Conservation (phyloP, 2,329 filamentous ascomycete genomes). For the Aspergillus awamori region DNA sequence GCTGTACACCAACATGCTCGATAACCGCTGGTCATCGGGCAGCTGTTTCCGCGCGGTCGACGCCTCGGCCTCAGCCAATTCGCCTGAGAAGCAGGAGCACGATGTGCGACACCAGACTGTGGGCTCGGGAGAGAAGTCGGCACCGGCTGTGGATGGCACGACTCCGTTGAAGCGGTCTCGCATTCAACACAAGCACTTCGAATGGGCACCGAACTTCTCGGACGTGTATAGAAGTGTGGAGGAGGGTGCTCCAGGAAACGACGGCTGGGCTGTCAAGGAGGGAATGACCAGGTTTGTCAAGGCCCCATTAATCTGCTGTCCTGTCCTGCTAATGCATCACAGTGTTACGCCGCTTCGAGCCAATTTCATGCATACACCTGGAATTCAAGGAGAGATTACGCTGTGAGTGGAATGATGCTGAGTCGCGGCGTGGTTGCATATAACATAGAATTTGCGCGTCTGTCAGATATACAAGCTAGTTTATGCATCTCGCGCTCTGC, state of each 20-base stretch:
- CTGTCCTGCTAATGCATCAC: constrained; percentile 16
- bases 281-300: constrained; percentile 73
- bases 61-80: constrained; percentile 61
- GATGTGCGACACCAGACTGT: constrained; percentile 64
- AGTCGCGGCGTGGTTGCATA: constrained; percentile 27
- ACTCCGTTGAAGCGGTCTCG: constrained; percentile 42
- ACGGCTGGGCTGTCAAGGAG: constrained; percentile 90
- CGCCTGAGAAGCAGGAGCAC: constrained; percentile 69
- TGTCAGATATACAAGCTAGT: constrained; percentile 31
- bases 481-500: constrained; percentile 27
- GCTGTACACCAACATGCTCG: constrained; percentile 81
- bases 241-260: constrained; percentile 75
- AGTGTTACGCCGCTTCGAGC: constrained; percentile 89
- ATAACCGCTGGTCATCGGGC: constrained; percentile 85
- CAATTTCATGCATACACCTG: constrained; percentile 81
- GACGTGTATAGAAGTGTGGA: constrained; percentile 90
- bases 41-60: constrained; percentile 84
- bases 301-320: background rate
- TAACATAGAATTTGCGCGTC: constrained; percentile 28
- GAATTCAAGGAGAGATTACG: constrained; percentile 72
- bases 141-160: constrained; percentile 46
- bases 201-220: constrained; percentile 85
- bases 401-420: constrained; percentile 66
- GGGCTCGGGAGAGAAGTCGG: too few species aligned
- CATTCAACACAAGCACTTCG: constrained; percentile 84